A percentile compares a stretch with the other conserved stretches of the same genome.
phyloP scores from a whole-genome alignment of 2,329 filamentous ascomycete genomes.

The Cadophora sp. region DNA sequence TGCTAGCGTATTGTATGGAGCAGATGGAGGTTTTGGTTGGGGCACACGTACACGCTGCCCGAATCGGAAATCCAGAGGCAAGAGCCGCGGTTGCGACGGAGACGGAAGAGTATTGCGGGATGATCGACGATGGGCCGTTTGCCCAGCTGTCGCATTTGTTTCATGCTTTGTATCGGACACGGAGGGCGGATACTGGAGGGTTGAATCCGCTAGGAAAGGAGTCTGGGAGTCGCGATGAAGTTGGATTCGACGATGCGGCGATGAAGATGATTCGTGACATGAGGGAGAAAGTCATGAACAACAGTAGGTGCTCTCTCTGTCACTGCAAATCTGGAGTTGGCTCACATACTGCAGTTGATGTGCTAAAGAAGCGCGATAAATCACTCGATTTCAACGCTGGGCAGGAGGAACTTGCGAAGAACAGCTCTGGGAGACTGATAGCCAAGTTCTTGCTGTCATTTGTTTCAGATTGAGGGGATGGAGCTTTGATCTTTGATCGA shows the following conservation, averaged over 20 bases:
- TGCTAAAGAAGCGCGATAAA: conserved; percentile 11
- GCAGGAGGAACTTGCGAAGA: conserved; percentile 12
- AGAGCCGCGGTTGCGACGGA: conserved; percentile 2
- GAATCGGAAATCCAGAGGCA: background rate
- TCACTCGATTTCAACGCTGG: conserved; percentile 11
- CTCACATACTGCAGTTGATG: conserved; percentile 13
- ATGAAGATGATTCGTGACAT: conserved; percentile 20
- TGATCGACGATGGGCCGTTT: conserved; percentile 25
- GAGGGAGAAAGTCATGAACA: conserved; percentile 16
- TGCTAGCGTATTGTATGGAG: conserved; percentile 30
- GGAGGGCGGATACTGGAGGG: conserved; percentile 24
- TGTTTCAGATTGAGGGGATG: no score
- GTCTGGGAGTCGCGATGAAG: background rate
- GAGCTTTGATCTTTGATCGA: no score
- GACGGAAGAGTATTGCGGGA: conserved; percentile 17
- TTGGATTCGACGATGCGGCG: conserved; percentile 14
- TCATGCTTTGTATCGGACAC: conserved; percentile 32
- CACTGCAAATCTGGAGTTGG: background rate
- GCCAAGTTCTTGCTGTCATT: conserved; percentile 54
- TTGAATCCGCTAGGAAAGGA: conserved; percentile 29
- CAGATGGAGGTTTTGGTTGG: conserved; percentile 21
- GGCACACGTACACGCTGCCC: conserved; percentile 17
- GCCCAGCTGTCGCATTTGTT: conserved; percentile 31
- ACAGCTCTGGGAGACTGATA: conserved; percentile 28
- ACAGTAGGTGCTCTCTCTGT: conserved; percentile 13